These are phyloP conservation scores for Pogostemon cablin DNA, from an alignment of 257 asterid genomes.

Conservation along the genomic window DNA sequence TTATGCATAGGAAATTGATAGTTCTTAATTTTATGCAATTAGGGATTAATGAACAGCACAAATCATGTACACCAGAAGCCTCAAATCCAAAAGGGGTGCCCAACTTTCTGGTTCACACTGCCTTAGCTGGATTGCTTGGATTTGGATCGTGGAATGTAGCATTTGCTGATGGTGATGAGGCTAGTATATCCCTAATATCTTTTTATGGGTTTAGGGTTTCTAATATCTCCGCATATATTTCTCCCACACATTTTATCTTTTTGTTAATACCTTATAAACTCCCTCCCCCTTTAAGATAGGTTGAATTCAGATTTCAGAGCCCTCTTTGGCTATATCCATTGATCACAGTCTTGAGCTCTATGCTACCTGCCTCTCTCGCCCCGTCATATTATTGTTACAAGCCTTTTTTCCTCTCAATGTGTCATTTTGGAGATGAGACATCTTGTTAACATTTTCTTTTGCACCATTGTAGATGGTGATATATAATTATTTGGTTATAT, in stretches of 20 bases:
- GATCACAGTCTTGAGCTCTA: neutral
- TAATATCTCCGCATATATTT: neutral
- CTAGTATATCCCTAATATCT: conserved; percentile 25
- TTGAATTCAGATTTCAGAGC: conserved; percentile 5
- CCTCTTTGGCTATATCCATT: neutral
- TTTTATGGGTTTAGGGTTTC: too few species aligned
- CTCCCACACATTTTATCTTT: neutral
- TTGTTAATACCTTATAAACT: neutral
- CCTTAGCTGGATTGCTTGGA: conserved; percentile 79
- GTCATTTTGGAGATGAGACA: too few species aligned
- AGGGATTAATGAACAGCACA: conserved; percentile 49
- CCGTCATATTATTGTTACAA: conserved; percentile 1
- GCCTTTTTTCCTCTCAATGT: neutral
- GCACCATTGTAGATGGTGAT: too few species aligned
- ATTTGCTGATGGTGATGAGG: conserved; percentile 76
- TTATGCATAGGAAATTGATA: conserved; percentile 15
- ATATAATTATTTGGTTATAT: too few species aligned
- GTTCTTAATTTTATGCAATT: conserved; percentile 24
- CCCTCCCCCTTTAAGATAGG: neutral
- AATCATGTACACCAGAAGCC: conserved; percentile 28
- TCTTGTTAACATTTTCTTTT: too few species aligned
- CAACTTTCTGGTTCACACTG: conserved; percentile 39
- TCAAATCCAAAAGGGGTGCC: conserved; percentile 18
- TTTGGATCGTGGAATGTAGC: conserved; percentile 59
- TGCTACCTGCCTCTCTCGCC: neutral